phyloP scores from a whole-genome alignment of 1,284 basidiomycete genomes.

The Meira miltonrushii region DNA sequence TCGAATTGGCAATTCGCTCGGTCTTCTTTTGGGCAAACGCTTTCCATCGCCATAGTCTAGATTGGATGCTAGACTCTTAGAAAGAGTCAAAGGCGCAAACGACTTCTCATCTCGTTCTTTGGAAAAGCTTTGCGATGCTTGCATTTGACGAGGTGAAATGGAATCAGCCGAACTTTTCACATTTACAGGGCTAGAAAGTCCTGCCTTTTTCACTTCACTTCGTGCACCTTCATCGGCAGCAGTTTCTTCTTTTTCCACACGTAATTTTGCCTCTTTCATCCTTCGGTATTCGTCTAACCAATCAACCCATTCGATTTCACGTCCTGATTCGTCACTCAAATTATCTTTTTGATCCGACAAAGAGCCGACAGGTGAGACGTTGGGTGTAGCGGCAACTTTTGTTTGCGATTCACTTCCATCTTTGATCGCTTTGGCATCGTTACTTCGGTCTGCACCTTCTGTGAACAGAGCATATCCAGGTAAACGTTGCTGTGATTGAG shows the following conservation, averaged over 20 bases:
- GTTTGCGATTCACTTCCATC: background rate
- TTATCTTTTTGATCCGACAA: background rate
- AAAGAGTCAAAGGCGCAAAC: background rate
- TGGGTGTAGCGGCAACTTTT: slow-evolving; percentile 4
- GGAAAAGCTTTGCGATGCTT: background rate
- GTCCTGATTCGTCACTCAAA: slow-evolving; percentile 10
- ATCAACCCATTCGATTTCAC: slow-evolving; percentile 61
- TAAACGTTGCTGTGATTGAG: background rate
- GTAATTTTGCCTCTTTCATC: slow-evolving; percentile 59
- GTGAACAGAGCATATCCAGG: background rate
- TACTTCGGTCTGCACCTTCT: background rate
- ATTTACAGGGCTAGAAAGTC: background rate
- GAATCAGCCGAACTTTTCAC: background rate
- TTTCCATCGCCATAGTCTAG: background rate
- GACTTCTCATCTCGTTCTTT: background rate
- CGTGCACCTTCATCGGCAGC: slow-evolving; percentile 27
- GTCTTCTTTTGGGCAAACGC: background rate
- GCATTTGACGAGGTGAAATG: background rate
- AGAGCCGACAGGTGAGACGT: slow-evolving; percentile 6
- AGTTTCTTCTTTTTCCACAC: slow-evolving; percentile 50
- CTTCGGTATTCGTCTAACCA: slow-evolving; percentile 61
- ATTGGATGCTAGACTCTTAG: background rate
- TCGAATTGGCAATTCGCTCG: slow-evolving; percentile 4
- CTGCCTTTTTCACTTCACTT: slow-evolving; percentile 15
- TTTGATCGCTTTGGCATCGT: background rate